Evolutionary conservation across 169 alveolate species (phyloP).

Genomic region (Cryptosporidium bovis): DNA sequence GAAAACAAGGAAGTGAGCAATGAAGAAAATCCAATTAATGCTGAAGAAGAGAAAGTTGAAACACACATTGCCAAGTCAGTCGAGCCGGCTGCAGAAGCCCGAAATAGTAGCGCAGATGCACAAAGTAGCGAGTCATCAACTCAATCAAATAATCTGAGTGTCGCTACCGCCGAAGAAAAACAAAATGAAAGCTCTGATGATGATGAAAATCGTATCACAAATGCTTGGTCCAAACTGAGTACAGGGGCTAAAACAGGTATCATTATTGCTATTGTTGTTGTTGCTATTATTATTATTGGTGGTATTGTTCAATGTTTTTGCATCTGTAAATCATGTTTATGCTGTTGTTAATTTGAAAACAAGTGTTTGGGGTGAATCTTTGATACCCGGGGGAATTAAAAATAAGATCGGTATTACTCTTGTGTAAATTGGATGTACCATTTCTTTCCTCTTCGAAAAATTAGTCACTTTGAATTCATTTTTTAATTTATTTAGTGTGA

Average conservation of each 20-base stretch:
- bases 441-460: not conserved
- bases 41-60: too few species aligned
- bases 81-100: too few species aligned
- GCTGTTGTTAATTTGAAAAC: not conserved
- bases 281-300: conserved; percentile 56
- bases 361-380: too few species aligned
- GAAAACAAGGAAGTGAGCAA: not conserved
- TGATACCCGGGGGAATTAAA: too few species aligned
- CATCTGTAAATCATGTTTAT: conserved; percentile 51
- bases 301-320: conserved; percentile 66
- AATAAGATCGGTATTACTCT: too few species aligned
- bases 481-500: not conserved
- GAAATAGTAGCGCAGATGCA: too few species aligned
- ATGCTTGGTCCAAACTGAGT: conserved; percentile 24
- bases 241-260: conserved; percentile 69
- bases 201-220: conserved; percentile 19
- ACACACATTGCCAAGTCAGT: too few species aligned
- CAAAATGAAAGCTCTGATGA: not conserved
- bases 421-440: not conserved
- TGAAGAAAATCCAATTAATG: not conserved
- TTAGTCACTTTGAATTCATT: not conserved
- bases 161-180: not conserved
- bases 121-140: too few species aligned
- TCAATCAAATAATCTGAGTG: too few species aligned
- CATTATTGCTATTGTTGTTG: conserved; percentile 57